Base-by-base conservation (phyloP, 768 basidiomycete genomes). In the Steccherinum ochraceum region DNA sequence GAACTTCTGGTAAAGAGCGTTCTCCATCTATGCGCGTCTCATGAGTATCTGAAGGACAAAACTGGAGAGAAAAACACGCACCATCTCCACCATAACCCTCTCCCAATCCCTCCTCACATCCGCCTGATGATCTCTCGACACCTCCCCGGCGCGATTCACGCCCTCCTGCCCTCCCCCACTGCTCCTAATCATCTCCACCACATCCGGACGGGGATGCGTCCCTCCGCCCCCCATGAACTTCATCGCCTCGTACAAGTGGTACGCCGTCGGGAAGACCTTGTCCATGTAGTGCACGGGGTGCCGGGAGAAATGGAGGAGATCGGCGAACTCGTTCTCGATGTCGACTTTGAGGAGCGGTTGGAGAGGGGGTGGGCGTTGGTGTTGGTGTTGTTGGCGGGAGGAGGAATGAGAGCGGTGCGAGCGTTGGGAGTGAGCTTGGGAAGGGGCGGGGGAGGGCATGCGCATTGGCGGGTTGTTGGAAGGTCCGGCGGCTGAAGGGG, bases 161-260 rank as follows among this genome's bases (percentile, higher is more conserved):
- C 41, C 41, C n/a, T 43, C 41, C 41, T 5, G 10, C 41, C 68
- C 64, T 20, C 63, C 70, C n/a, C 59, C 60, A 52, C 68, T 68
- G 12, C 53, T 58, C 48, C 85, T 72, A 50, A 90, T 83, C 24
- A 59, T 57, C 50, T 86, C 81, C 11, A 80, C 80, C 16, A 85
- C 57, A 0, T 77, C 64, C 0, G 77, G 78, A 2, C 70, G 69
- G 19, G 70, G 63, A n/a, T n/a, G n/a, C n/a, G n/a, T n/a, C n/a
- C n/a, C n/a, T n/a, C n/a, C n/a, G n/a, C n/a, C n/a, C 2, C 72
- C 71, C 30, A 80, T 59, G 63, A 81, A 91, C 62, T 86, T 86
- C 60, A 86, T 69, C 7, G 87, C 86, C 65, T 91, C 86, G 49
- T 80, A 76, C n/a, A 91, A 72, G 56, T 91, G 89, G 58, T 81